A percentile compares a stretch with the other conserved stretches of the same genome.
phyloP scores from a whole-genome alignment of 805 yeast genomes.

The Monosporozyma aerobia region DNA sequence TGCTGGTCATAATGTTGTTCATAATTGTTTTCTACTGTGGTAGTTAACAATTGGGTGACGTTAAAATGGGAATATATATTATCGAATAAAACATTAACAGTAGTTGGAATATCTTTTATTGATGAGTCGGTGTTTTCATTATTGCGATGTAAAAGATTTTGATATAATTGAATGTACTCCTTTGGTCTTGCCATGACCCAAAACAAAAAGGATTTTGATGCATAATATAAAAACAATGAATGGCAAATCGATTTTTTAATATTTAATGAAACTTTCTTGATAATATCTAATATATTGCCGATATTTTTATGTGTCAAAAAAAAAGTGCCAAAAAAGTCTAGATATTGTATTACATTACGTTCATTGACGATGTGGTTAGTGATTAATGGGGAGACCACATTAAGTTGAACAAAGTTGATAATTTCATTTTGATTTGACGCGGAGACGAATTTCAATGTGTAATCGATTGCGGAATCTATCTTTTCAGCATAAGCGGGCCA shows the following conservation, averaged over 20 bases:
- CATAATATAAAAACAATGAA: slow-evolving; percentile 34
- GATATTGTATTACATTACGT: slow-evolving; percentile 32
- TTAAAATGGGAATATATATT: slow-evolving; percentile 13
- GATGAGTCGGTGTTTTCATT: slow-evolving; percentile 7
- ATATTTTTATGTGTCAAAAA: slow-evolving; percentile 34
- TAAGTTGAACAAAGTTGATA: slow-evolving; percentile 24
- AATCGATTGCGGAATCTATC: slow-evolving; percentile 34
- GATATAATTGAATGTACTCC: slow-evolving; percentile 31
- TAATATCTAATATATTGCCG: slow-evolving; percentile 30
- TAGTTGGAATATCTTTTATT: slow-evolving; percentile 10
- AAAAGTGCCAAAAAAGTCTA: slow-evolving; percentile 37
- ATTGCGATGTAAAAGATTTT: slow-evolving; percentile 5
- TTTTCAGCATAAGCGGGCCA: slow-evolving; percentile 8
- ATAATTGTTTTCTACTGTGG: not conserved
- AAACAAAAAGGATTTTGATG: slow-evolving; percentile 34
- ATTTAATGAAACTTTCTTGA: slow-evolving; percentile 29
- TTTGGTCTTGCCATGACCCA: slow-evolving; percentile 43
- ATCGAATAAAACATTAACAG: slow-evolving; percentile 16
- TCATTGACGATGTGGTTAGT: slow-evolving; percentile 32
- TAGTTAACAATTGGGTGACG: slow-evolving; percentile 10
- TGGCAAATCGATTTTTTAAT: slow-evolving; percentile 38
- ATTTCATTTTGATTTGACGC: slow-evolving; percentile 40
- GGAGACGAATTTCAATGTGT: slow-evolving; percentile 36
- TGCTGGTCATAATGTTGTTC: not conserved
- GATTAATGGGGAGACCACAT: slow-evolving; percentile 16